Evolutionary conservation across 805 yeast species (phyloP), one percentile per base, ranked within the genome.

Genomic region (Pichia scutulata): DNA sequence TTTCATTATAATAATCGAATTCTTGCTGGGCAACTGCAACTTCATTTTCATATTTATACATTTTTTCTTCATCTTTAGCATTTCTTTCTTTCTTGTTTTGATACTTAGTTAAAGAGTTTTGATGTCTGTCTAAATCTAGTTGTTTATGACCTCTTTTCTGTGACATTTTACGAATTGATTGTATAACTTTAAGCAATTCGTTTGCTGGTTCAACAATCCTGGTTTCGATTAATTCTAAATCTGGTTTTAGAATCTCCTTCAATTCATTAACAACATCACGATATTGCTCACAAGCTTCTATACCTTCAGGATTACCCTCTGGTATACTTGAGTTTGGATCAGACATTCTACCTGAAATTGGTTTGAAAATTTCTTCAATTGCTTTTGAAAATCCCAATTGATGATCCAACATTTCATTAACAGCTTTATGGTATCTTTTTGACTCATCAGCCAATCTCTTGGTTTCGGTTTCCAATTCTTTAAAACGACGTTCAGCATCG

Each of bases 251-350:
- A 2, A 89, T 81, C 49, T 80, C 82, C 69, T 90, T 93, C 59
- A 93, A 73, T 53, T 90, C 97, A 46, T 80, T 78, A 37, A 93
- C 97, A 50, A 89, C 84, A 41, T 78, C 95, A 51, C 95, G 76
- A 69, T 90, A 93, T 65, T 86, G 95, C 63, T 86, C 96, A 60
- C 95, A 81, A 1, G 99, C 99, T 61, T 86, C 82, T 57, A 93
- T 89, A 59, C 98, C 99, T 48, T 93, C 95, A 4, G 97, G 97
- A 63, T 90, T 90, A 58, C 95, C 97, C 65, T 93, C 99, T 0
- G 90, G 90, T 44, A 81, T 77, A 2, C 88, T 68, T 8, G 93
- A 80, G 62, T 83, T 86, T 8, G 97, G 97, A 65, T 93, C 98
- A 16, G 93, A 82, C 64, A 86, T 73, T 54, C 89, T 82, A 41